A percentile compares a stretch with the other conserved stretches of the same genome.
Evolutionary conservation across 805 yeast genomes (phyloP).

Genomic region (Kuraishia hungarica): DNA sequence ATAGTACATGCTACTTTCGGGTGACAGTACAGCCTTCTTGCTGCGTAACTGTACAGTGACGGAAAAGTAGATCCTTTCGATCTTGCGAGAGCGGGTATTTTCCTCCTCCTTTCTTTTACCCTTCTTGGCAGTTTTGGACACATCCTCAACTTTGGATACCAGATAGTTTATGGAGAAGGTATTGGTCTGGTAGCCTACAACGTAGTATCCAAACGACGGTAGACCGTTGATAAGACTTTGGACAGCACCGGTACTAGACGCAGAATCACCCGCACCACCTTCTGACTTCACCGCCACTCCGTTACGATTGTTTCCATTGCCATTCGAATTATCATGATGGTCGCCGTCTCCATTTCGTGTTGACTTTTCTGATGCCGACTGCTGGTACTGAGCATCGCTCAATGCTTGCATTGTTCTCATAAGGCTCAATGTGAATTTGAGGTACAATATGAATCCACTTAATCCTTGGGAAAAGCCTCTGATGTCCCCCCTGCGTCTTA

Average conservation of each 20-base stretch:
- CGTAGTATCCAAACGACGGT: not conserved
- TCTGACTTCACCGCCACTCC: not conserved
- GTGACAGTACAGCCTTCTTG: not conserved
- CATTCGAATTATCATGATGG: not conserved
- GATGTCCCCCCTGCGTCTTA: not conserved
- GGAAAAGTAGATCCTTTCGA: not conserved
- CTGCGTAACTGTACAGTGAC: not conserved
- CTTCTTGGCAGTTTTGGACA: not conserved
- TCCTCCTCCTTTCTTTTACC: not conserved
- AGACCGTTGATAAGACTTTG: not conserved
- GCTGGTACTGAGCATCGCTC: not conserved
- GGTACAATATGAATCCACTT: conserved; percentile 17
- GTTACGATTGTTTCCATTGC: not conserved
- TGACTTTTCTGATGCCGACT: not conserved
- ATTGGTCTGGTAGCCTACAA: not conserved
- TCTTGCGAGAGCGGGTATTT: not conserved
- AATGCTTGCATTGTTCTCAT: conserved; percentile 13
- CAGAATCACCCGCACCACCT: not conserved
- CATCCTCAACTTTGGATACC: not conserved
- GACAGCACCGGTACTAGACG: not conserved
- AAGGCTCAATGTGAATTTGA: conserved; percentile 20
- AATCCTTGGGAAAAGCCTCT: conserved; percentile 6
- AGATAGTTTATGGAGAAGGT: not conserved
- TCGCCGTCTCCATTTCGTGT: not conserved
- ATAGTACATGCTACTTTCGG: not conserved